phyloP scores from a whole-genome alignment of 495 filamentous ascomycete genomes.

The Daldinia childiae region DNA sequence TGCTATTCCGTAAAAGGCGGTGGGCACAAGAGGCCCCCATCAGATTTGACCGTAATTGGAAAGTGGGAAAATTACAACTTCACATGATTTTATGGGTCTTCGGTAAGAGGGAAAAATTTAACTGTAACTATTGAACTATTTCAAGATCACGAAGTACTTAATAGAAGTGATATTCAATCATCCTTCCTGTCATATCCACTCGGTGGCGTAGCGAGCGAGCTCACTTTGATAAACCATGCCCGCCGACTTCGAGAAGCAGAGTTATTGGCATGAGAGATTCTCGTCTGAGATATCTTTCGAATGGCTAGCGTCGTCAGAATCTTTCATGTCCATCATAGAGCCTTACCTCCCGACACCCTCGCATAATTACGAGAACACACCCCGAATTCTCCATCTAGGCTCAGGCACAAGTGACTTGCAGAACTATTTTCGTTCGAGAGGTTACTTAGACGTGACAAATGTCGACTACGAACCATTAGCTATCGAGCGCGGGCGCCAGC shows the following conservation, averaged over 20 bases:
- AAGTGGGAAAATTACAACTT: not conserved
- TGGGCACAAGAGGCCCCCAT: not conserved
- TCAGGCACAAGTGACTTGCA: constrained; percentile 57
- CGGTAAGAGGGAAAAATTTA: not conserved
- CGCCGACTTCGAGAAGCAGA: constrained; percentile 51
- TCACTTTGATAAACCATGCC: constrained; percentile 20
- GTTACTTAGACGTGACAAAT: constrained; percentile 51
- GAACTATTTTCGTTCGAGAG: constrained; percentile 43
- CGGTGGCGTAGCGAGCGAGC: not conserved
- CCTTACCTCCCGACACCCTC: constrained; percentile 40
- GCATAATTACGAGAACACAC: not conserved
- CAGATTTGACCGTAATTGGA: not conserved
- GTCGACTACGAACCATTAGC: constrained; percentile 56
- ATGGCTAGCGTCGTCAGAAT: constrained; percentile 51
- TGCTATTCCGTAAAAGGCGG: not conserved
- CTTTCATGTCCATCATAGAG: constrained; percentile 47
- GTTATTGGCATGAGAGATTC: constrained; percentile 55
- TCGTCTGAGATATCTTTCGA: constrained; percentile 50
- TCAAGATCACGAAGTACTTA: not conserved
- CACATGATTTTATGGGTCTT: constrained; percentile 3
- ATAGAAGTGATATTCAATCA: not conserved
- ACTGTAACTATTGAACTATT: not conserved
- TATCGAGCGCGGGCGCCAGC: constrained; percentile 45
- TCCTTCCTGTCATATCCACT: not conserved
- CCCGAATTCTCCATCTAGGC: constrained; percentile 51